Evolutionary conservation across 768 basidiomycete genomes (phyloP).

Genomic region (Lactarius trivialis): DNA sequence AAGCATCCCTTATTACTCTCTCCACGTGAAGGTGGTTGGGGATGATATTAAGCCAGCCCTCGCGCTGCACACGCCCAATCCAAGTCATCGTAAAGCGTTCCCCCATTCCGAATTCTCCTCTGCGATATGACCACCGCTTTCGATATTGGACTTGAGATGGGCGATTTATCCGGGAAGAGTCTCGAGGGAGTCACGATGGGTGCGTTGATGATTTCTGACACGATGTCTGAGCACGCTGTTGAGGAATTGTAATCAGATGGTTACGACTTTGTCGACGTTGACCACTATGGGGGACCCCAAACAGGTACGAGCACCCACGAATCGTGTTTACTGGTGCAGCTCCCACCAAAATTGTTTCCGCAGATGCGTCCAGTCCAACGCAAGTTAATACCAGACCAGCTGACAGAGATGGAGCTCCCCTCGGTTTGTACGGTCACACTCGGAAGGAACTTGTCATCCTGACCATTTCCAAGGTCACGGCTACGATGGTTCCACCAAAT

Average conservation of each 20-base stretch:
- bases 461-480: neutral
- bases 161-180: neutral
- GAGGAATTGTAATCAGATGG: neutral
- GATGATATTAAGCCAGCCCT: neutral
- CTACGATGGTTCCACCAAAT: neutral
- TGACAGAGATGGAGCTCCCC: too few relatives aligned
- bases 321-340: neutral
- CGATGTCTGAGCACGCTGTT: neutral
- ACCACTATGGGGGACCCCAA: neutral
- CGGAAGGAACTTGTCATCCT: neutral
- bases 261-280: neutral
- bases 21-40: neutral
- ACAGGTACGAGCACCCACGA: neutral
- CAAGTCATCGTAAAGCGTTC: neutral
- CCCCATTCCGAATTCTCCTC: neutral
- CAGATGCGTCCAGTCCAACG: neutral
- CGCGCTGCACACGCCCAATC: neutral
- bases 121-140: neutral
- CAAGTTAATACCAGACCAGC: neutral
- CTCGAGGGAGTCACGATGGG: neutral
- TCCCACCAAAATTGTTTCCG: neutral
- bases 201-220: neutral
- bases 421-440: neutral
- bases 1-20: neutral
- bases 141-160: neutral